phyloP scores from a whole-genome alignment of 2,329 filamentous ascomycete genomes.

The Claviceps sp. region DNA sequence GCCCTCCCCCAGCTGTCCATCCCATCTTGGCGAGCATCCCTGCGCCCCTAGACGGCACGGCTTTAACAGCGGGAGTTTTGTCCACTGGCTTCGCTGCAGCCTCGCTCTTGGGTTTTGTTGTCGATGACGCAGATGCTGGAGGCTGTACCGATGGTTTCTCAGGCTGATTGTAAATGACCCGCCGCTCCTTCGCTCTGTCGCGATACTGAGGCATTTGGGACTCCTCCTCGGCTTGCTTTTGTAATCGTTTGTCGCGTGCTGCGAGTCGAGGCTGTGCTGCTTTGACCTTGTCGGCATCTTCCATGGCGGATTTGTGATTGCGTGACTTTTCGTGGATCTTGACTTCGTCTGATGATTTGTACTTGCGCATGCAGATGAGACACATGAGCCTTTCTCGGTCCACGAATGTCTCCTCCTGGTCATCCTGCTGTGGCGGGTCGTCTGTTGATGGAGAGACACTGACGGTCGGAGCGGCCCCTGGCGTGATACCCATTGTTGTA shows the following conservation, averaged over 20 bases:
- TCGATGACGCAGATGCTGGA: neutral
- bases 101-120: conserved; percentile 24
- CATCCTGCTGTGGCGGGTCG: neutral
- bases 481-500: neutral
- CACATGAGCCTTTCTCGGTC: conserved; percentile 38
- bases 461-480: neutral
- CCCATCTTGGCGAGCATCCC: conserved; percentile 61
- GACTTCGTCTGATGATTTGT: conserved; percentile 29
- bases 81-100: conserved; percentile 5
- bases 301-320: conserved; percentile 27
- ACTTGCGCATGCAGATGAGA: conserved; percentile 32
- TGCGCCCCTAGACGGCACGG: conserved; percentile 46
- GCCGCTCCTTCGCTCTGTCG: conserved; percentile 55
- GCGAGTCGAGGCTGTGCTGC: conserved; percentile 28
- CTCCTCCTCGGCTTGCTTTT: conserved; percentile 17
- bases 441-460: neutral
- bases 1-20: conserved; percentile 50
- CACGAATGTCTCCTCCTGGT: conserved; percentile 35
- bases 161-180: conserved; percentile 47
- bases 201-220: conserved; percentile 32
- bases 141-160: conserved; percentile 30
- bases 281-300: conserved; percentile 32
- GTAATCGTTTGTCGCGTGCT: conserved; percentile 23
- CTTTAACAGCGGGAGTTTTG: conserved; percentile 12
- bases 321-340: conserved; percentile 28